phyloP scores from a whole-genome alignment of 352 stramenopile genomes.

The Pythium dissotocum region DNA sequence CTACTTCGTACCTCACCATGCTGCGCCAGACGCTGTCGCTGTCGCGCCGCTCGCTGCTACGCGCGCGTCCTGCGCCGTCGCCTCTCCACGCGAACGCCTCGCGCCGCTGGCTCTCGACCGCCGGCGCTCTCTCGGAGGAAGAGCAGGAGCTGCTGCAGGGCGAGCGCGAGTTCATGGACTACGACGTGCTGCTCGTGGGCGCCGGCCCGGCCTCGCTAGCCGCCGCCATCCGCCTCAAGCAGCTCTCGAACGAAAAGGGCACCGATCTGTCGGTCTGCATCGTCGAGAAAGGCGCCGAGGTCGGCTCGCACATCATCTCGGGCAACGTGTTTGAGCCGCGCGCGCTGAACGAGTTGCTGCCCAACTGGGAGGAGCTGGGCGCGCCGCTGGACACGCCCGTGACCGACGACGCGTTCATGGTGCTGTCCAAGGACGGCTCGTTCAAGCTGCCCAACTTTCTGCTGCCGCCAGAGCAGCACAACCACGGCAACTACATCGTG shows the following conservation, averaged over 20 bases:
- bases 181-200: constrained; percentile 97
- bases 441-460: constrained; percentile 92
- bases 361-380: constrained; percentile 92
- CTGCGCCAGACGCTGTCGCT: constrained; percentile 25
- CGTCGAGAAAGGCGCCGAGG: constrained; percentile 94
- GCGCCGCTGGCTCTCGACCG: constrained; percentile 37
- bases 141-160: constrained; percentile 70
- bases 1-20: constrained; percentile 4
- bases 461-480: constrained; percentile 95
- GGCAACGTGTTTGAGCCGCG: constrained; percentile 99
- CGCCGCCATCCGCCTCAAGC: constrained; percentile 97
- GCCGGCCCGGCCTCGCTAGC: constrained; percentile 91
- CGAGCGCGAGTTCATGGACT: constrained; percentile 95
- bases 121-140: constrained; percentile 41
- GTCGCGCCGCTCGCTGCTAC: constrained; percentile 23
- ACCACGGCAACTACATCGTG: constrained; percentile 99
- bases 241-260: constrained; percentile 92
- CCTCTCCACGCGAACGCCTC: not conserved
- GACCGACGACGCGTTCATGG: constrained; percentile 93
- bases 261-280: constrained; percentile 95
- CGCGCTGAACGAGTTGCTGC: constrained; percentile 96
- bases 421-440: constrained; percentile 89
- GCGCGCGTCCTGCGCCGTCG: not conserved
- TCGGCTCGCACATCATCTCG: constrained; percentile 98
- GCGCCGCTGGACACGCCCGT: constrained; percentile 92